Conservation (phyloP, 768 basidiomycete species). For the Mycena alexandri region DNA sequence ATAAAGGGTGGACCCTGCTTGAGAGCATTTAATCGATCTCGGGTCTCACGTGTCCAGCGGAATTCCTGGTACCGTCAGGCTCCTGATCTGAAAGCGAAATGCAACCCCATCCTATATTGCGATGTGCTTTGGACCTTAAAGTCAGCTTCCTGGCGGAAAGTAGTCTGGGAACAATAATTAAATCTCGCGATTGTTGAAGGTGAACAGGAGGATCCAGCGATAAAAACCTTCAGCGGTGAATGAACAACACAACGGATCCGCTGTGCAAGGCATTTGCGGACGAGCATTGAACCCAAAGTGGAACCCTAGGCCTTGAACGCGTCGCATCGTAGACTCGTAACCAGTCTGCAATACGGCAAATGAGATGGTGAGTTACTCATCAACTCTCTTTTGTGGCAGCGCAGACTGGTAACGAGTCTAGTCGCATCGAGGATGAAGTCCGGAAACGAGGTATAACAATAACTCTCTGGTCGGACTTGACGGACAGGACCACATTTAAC, state of each 20-base stretch:
- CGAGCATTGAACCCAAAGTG: conserved; percentile 19
- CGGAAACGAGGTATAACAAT: conserved; percentile 42
- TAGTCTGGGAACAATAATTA: conserved; percentile 19
- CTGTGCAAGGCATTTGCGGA: conserved; percentile 16
- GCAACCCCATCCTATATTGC: conserved; percentile 14
- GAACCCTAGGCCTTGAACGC: no score
- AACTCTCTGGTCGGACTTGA: conserved; percentile 24
- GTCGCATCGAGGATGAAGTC: conserved; percentile 39
- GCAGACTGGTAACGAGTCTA: no score
- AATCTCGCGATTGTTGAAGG: conserved; percentile 16
- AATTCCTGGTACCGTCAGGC: conserved; percentile 14
- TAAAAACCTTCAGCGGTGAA: conserved; percentile 21
- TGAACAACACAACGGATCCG: conserved; percentile 19
- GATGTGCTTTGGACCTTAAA: conserved; percentile 18
- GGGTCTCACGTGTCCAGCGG: conserved; percentile 8
- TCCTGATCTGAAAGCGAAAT: conserved; percentile 16
- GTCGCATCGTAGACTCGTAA: no score
- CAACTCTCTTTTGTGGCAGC: no score
- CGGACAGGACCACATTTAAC: conserved; percentile 41
- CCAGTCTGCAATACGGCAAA: no score
- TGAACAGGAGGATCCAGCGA: conserved; percentile 12
- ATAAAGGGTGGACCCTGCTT: conserved; percentile 12
- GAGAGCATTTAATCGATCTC: conserved; percentile 14
- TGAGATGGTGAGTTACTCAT: no score
- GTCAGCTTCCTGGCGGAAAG: conserved; percentile 16